Evolutionary conservation across 306 rosid genomes (phyloP).

Genomic region (Urtica urens): DNA sequence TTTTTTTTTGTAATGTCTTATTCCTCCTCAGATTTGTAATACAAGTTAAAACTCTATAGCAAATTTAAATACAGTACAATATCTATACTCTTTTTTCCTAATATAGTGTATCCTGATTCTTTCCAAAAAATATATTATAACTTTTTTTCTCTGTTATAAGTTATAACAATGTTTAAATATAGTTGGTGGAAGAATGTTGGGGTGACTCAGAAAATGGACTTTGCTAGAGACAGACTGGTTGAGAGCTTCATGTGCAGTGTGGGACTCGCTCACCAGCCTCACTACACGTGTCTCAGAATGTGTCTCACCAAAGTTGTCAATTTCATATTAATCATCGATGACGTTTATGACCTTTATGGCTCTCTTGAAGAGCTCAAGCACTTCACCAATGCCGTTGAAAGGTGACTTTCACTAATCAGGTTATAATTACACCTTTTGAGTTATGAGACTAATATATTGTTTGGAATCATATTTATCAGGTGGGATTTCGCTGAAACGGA

Average conservation of each 20-base stretch:
- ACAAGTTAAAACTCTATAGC: too few relatives aligned
- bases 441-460: background rate
- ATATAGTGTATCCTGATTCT: too few relatives aligned
- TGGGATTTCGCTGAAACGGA: constrained; percentile 36
- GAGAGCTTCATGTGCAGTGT: constrained; percentile 48
- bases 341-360: constrained; percentile 49
- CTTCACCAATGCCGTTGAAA: constrained; percentile 39
- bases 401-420: constrained; percentile 20
- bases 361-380: constrained; percentile 37
- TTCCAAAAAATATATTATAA: too few relatives aligned
- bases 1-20: too few relatives aligned
- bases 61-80: too few relatives aligned
- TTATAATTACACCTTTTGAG: background rate
- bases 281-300: constrained; percentile 32
- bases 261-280: constrained; percentile 36
- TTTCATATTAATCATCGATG: constrained; percentile 38
- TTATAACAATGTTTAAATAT: too few relatives aligned
- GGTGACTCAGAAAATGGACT: constrained; percentile 22
- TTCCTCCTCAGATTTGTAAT: too few relatives aligned
- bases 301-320: constrained; percentile 46
- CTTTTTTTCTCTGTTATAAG: too few relatives aligned
- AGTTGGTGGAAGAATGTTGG: constrained; percentile 74
- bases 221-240: constrained; percentile 60
- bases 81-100: too few relatives aligned
- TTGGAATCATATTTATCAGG: constrained; percentile 18